Base-by-base conservation (phyloP, 805 yeast species). In the Kodamaea kakaduensis region DNA sequence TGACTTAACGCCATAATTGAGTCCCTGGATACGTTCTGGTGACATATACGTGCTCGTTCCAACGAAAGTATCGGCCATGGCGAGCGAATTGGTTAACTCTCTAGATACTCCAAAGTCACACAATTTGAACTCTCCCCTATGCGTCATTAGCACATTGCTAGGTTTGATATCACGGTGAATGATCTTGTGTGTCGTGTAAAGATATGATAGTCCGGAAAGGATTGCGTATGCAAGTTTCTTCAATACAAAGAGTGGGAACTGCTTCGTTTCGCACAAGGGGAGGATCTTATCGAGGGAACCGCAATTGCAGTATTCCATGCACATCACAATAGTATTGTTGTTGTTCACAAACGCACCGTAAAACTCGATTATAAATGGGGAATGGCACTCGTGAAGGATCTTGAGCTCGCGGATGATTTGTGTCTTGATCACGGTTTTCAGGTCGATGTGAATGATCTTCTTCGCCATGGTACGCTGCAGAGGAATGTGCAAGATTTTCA, bases 51-150 rank as follows among this genome's bases (percentile, higher is more conserved):
- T 87, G 1, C 96, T 87, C 0, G 99, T 93, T 1, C 99, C 99
- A 7, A 93, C 97, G 67, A 93, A 93, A 0, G 98, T 93, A 51
- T 93, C 96, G 0, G 97, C 98, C 65, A 64, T 59, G 19, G 71
- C 71, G 40, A 93, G 75, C 1, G 98, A 93, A 59, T 90, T 88
- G 38, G 86, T 84, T 34, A 93, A 70, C 54, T 88, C 96, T 41
- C 96, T 78, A 19, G 89, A 79, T 5, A 93, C 99, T 15, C 99
- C 99, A 64, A 93, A 93, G 60, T 93, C 99, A 61, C 97, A 89
- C 16, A 93, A 70, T 58, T 89, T 93, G 47, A 93, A 78, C 45
- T 81, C 83, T 17, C 98, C 98, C 44, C 70, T 75, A 25, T 88
- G 82, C 42, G 86, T 88, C 61, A 93, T 75, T 32, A 93, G 67